Base-by-base conservation (phyloP, 2,329 filamentous ascomycete species). In the Emergomyces africanus region DNA sequence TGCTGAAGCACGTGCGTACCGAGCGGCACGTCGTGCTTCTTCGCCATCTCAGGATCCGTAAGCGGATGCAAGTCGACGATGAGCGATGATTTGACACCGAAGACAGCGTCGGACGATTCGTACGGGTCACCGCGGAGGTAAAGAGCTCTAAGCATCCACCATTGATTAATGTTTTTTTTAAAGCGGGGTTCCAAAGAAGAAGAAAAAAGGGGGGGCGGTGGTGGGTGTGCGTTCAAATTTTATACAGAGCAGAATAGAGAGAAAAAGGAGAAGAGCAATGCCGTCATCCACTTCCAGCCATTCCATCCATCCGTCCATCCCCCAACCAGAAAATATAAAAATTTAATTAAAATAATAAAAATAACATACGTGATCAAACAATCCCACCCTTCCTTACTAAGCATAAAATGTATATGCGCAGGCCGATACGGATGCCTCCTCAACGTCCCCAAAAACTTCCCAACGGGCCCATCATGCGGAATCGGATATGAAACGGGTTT, bases 401-500 rank as follows among this genome's bases (percentile, higher is more conserved):
- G 90, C 88, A 95, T 94, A 67, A 94, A 94, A 72, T 94, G 89
- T 78, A 92, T 82, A 71, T 94, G 89, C 23, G 84, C 82, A 1
- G 89, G 89, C 57, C 89, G 76, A 76, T 84, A 91, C 59, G 84
- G 83, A 74, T 94, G 89, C n/a, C 89, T 77, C n/a, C 81, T 79
- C 66, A 94, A 69, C 66, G 75, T 71, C 69, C 77, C 74, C 66
- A 94, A 73, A 64, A 94, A 70, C 72, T 84, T 82, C 0, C 89
- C 90, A 0, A 95, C 89, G 0, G 90, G 90, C 9, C 88, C 89
- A 72, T 95, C 89, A 66, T 89, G 80, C 1, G 89, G 89, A 66
- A 95, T 94, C 0, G 88, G 86, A 72, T 95, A 96, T 57, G 86
- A 84, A 60, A 95, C 89, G 0, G 90, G 90, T 61, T 86, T 85